A percentile compares a stretch with the other conserved stretches of the same genome.
Evolutionary conservation across 371 early-diverging fungal species (phyloP).

Genomic region (Syncephalis plumigaleata): DNA sequence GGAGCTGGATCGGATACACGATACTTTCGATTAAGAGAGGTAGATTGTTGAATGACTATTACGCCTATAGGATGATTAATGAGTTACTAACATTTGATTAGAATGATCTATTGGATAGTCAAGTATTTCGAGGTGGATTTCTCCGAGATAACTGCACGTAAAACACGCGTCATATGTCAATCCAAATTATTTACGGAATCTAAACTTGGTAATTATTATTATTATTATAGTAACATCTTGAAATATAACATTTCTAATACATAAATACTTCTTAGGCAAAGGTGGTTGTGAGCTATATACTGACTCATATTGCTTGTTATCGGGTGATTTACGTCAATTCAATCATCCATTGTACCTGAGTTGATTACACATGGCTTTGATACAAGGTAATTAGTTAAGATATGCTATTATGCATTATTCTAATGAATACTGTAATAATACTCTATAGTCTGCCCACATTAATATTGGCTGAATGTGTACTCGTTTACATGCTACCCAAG

Average conservation of each 20-base stretch:
- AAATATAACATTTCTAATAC: not conserved
- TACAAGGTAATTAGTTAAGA: conserved; percentile 15
- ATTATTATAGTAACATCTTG: not conserved
- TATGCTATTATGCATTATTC: not conserved
- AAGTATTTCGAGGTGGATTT: conserved; percentile 87
- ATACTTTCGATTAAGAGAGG: conserved; percentile 60
- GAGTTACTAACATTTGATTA: no score
- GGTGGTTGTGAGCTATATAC: conserved; percentile 62
- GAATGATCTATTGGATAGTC: not conserved
- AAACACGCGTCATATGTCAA: conserved; percentile 46
- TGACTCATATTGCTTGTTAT: conserved; percentile 43
- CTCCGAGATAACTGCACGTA: conserved; percentile 61
- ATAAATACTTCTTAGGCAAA: conserved; percentile 13
- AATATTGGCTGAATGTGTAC: conserved; percentile 81
- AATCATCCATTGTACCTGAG: conserved; percentile 26
- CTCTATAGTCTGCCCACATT: conserved; percentile 52
- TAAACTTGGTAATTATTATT: not conserved
- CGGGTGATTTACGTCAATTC: conserved; percentile 68
- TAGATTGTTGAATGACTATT: no score
- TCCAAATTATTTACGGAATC: conserved; percentile 21
- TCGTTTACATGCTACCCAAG: conserved; percentile 65
- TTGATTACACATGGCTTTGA: conserved; percentile 52
- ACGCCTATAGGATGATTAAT: no score
- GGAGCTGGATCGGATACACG: conserved; percentile 91
- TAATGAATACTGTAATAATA: not conserved